Base-by-base conservation (phyloP, 805 yeast genomes). In the Jamesozyma lodderae region DNA sequence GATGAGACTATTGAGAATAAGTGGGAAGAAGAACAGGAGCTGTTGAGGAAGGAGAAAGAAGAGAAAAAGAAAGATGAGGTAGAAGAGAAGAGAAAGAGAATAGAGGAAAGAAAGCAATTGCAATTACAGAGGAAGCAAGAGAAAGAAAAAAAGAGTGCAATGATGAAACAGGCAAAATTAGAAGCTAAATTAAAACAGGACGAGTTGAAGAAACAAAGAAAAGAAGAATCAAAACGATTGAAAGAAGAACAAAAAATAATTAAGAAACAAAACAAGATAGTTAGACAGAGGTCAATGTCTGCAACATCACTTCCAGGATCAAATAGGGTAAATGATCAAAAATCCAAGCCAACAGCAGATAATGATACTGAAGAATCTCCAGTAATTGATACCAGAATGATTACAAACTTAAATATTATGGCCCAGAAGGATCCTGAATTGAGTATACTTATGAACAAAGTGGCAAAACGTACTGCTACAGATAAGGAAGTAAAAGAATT, bases 381-480 rank as follows among this genome's bases (percentile, higher is more conserved):
- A 18, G 8, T 11, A 22, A 11, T 25, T 23, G 81, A 82, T 51
- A 80, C 81, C 30, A 75, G 81, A 44, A 85, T 90, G 83, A 86
- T 90, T 48, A 77, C 82, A 4, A 83, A 86, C 49, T 69, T 90
- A 52, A 88, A 88, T 52, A 68, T 81, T 1, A 77, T 90, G 60
- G 96, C 96, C 0, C 71, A 81, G 29, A 67, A 69, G 4, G 94
- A 87, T 51, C 69, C 75, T 0, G 69, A 77, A 4, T 60, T 90
- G 35, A 81, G 77, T 45, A 61, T 70, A 1, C 63, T 90, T 37
- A 87, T 90, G 96, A 77, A 79, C 44, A 72, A 70, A 4, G 96
- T 90, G 2, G 96, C 97, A 0, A 72, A 80, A 40, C 95, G 95
- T 4, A 69, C 67, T 18, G 95, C 96, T 0, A 58, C 77, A 1